These are phyloP conservation scores for Triticum monococcum DNA, from an alignment of 176 grass and related monocot species.

Conservation along the genomic window DNA sequence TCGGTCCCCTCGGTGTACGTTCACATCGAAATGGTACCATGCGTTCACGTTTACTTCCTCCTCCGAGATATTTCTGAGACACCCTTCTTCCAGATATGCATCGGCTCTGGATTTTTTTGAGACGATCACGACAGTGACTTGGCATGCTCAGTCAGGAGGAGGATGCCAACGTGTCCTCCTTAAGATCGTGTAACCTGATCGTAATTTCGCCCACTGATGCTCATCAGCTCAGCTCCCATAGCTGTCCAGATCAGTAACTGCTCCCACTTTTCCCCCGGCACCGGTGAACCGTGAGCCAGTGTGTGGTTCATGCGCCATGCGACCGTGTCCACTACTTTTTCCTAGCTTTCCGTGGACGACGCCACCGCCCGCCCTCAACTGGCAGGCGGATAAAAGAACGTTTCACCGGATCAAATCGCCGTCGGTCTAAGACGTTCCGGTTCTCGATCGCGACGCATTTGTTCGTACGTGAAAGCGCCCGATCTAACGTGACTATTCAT, in stretches of 20 bases:
- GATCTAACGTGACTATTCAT: background rate
- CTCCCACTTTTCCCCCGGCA: background rate
- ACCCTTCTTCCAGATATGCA: too few species aligned
- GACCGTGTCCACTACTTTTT: background rate
- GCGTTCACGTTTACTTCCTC: too few species aligned
- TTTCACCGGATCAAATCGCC: slow-evolving; percentile 5
- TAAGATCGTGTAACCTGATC: background rate
- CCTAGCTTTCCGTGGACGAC: background rate
- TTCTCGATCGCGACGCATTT: background rate
- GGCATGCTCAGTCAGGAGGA: too few species aligned
- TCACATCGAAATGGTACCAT: too few species aligned
- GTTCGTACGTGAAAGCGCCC: background rate
- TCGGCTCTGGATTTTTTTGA: too few species aligned
- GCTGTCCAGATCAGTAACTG: background rate
- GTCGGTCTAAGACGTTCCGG: background rate
- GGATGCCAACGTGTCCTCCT: too few species aligned
- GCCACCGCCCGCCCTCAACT: slow-evolving; percentile 8
- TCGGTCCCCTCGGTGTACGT: too few species aligned
- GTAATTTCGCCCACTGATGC: background rate
- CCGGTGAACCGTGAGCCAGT: background rate
- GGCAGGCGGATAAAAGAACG: background rate
- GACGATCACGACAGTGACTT: too few species aligned
- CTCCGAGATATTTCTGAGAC: too few species aligned
- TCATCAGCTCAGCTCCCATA: background rate
- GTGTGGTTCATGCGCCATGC: background rate